Percentiles rank a stretch among this genome's conserved stretches.
Conservation (phyloP, 768 basidiomycete species). For the Boletus tylopilopsis region DNA sequence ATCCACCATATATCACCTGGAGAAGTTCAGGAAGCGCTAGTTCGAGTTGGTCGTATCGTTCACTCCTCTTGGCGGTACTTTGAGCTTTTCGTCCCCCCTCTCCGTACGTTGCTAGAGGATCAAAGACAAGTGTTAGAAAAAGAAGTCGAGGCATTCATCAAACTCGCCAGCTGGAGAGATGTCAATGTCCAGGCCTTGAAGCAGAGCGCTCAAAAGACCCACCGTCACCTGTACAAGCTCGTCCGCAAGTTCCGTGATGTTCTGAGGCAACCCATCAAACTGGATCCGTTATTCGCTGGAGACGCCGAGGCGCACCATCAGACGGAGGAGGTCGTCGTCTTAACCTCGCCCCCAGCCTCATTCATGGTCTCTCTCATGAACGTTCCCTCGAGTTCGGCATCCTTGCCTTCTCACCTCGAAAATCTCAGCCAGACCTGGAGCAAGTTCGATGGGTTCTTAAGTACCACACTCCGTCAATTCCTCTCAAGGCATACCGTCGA, state of each 20-base stretch:
- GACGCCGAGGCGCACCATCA: slow-evolving; percentile 31
- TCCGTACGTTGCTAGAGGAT: slow-evolving; percentile 46
- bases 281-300: slow-evolving; percentile 36
- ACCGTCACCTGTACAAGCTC: slow-evolving; percentile 86
- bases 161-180: slow-evolving; percentile 98
- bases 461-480: slow-evolving; percentile 39
- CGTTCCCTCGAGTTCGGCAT: neutral
- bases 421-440: slow-evolving; percentile 49
- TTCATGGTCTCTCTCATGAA: slow-evolving; percentile 1
- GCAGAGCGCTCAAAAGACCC: slow-evolving; percentile 85
- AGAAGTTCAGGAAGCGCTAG: slow-evolving; percentile 36
- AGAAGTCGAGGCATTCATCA: slow-evolving; percentile 81
- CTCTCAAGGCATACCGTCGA: slow-evolving; percentile 39
- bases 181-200: slow-evolving; percentile 91
- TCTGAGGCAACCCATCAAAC: slow-evolving; percentile 66
- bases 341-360: neutral
- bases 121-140: slow-evolving; percentile 68
- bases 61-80: slow-evolving; percentile 61
- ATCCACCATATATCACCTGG: slow-evolving; percentile 33
- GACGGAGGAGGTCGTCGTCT: slow-evolving; percentile 11
- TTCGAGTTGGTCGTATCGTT: slow-evolving; percentile 56
- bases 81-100: slow-evolving; percentile 47
- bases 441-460: slow-evolving; percentile 46
- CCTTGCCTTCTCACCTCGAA: slow-evolving; percentile 36
- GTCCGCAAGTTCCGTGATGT: slow-evolving; percentile 90